Conservation (phyloP, 148 eudicot species). For the Spergularia marina region DNA sequence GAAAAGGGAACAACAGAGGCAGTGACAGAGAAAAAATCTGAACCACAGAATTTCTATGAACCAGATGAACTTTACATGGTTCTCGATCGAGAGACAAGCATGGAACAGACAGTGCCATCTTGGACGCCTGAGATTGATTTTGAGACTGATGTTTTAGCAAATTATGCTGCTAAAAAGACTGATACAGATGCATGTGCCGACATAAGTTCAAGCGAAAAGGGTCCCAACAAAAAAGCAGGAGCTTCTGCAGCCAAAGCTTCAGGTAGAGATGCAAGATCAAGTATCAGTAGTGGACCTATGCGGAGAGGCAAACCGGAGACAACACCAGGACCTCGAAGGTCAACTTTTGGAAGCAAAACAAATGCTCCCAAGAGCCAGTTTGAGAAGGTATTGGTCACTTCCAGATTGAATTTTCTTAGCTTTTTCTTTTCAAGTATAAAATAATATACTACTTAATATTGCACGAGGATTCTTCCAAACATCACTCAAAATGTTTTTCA, state of each 20-base stretch:
- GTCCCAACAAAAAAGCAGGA: conserved; percentile 26
- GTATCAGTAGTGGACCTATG: conserved; percentile 38
- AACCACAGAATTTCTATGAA: conserved; percentile 38
- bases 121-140: conserved; percentile 70
- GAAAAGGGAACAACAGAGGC: conserved; percentile 23
- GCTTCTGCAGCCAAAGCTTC: conserved; percentile 36
- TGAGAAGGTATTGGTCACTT: conserved; percentile 51
- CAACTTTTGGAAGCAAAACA: conserved; percentile 48
- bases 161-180: conserved; percentile 29
- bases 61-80: conserved; percentile 73
- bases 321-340: conserved; percentile 34
- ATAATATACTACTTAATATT: neutral
- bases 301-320: conserved; percentile 54
- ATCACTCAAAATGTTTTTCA: neutral
- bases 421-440: neutral
- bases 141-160: conserved; percentile 29
- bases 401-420: neutral
- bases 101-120: conserved; percentile 40
- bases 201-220: conserved; percentile 34
- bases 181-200: conserved; percentile 33
- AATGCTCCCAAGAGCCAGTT: conserved; percentile 42
- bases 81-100: conserved; percentile 49
- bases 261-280: conserved; percentile 44
- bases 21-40: conserved; percentile 30
- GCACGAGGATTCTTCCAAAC: neutral